Evolutionary conservation across 331 rosid genomes (phyloP).

Genomic region (Dryas integrifolia): DNA sequence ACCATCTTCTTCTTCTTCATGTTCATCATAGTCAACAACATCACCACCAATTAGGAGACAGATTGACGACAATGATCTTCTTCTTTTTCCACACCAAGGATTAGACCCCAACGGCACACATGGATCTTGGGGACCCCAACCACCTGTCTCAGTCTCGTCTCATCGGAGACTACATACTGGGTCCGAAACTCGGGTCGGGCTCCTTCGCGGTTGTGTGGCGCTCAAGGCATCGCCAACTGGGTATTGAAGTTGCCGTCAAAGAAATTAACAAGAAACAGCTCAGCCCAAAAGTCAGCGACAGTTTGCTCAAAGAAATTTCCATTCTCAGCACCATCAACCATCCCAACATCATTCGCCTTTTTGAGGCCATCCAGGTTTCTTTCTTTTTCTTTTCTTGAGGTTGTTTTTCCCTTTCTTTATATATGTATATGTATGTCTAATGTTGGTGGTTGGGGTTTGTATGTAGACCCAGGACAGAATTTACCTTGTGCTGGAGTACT

Average conservation of each 20-base stretch:
- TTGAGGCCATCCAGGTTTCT: constrained; percentile 43
- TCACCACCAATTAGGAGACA: not conserved
- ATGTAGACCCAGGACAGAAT: constrained; percentile 60
- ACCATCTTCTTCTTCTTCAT: not conserved
- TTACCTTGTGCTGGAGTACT: constrained; percentile 92
- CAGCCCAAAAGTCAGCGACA: constrained; percentile 64
- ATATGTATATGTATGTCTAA: not conserved
- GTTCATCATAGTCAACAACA: not conserved
- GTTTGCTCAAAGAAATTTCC: constrained; percentile 71
- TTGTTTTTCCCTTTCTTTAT: not conserved
- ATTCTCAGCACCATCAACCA: constrained; percentile 77
- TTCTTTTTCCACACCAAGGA: not conserved
- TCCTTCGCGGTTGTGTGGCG: constrained; percentile 91
- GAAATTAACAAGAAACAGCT: constrained; percentile 69
- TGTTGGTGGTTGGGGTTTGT: constrained; percentile 16
- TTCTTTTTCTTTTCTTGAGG: no score
- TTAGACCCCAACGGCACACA: constrained; percentile 18
- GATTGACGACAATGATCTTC: constrained; percentile 3
- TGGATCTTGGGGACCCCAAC: constrained; percentile 44
- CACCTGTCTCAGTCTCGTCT: constrained; percentile 29
- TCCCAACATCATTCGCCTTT: constrained; percentile 76
- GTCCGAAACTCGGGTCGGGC: constrained; percentile 73
- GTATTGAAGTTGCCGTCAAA: constrained; percentile 73
- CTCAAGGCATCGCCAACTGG: constrained; percentile 59
- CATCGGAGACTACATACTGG: constrained; percentile 79